Conservation (phyloP, 495 filamentous ascomycete species). For the Durotheca rogersii region DNA sequence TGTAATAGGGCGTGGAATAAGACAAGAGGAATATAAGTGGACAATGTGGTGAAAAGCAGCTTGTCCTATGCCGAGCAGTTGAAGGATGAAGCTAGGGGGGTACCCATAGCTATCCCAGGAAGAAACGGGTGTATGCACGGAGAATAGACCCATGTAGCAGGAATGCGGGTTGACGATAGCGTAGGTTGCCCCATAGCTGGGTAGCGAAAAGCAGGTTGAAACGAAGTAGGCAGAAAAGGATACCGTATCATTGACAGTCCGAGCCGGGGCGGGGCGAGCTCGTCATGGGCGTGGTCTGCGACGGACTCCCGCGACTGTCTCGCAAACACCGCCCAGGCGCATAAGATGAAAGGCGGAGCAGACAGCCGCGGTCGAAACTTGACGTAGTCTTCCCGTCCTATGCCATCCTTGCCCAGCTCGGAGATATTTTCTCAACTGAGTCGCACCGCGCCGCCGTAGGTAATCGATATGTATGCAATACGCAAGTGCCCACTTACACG, state of each 20-base stretch:
- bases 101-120: conserved; percentile 11
- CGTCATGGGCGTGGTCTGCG: conserved; percentile 10
- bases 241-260: conserved; percentile 19
- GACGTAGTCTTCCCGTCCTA: conserved; percentile 16
- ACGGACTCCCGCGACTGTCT: conserved; percentile 21
- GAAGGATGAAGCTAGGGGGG: no score
- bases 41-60: conserved; percentile 14
- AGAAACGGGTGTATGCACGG: conserved; percentile 25
- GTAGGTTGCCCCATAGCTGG: conserved; percentile 14
- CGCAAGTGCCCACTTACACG: conserved; percentile 24
- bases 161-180: conserved; percentile 18
- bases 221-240: conserved; percentile 18
- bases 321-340: no score
- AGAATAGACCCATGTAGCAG: conserved; percentile 12
- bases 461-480: conserved; percentile 13
- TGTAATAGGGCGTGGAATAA: conserved; percentile 9
- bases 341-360: conserved; percentile 18
- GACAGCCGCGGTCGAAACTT: conserved; percentile 23
- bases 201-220: conserved; percentile 27
- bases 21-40: conserved; percentile 11
- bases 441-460: conserved; percentile 22
- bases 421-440: conserved; percentile 23
- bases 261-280: conserved; percentile 16
- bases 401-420: conserved; percentile 20
- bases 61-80: conserved; percentile 12